Evolutionary conservation across 2,329 filamentous ascomycete genomes (phyloP).

Genomic region (Blastomyces parvus): DNA sequence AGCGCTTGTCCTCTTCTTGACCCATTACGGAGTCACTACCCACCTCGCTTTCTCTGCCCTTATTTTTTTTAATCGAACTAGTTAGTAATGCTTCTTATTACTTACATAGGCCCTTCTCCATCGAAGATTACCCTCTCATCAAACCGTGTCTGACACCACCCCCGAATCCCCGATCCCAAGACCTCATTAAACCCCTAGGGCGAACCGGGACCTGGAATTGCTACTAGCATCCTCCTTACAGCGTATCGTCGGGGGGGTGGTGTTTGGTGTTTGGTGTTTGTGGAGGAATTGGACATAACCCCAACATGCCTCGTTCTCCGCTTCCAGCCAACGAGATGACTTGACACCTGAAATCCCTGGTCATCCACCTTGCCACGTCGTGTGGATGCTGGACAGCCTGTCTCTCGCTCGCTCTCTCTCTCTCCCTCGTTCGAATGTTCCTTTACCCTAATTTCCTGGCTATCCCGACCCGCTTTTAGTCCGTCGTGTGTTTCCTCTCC

Average conservation of each 20-base stretch:
- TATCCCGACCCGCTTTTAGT: constrained; percentile 2
- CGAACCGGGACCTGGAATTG: not conserved
- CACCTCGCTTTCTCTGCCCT: not conserved
- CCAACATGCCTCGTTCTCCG: constrained; percentile 21
- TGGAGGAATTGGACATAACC: constrained; percentile 6
- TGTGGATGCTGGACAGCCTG: constrained; percentile 4
- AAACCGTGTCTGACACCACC: not conserved
- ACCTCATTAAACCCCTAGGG: constrained; percentile 2
- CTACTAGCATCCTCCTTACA: not conserved
- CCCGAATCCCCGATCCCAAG: not conserved
- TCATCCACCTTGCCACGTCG: constrained; percentile 6
- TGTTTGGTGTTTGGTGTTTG: not conserved
- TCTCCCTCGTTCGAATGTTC: not conserved
- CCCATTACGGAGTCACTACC: too few relatives aligned
- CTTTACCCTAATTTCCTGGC: not conserved
- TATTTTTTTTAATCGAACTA: not conserved
- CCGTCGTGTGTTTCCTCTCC: constrained; percentile 9
- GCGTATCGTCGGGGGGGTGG: not conserved
- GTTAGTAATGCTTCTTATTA: not conserved
- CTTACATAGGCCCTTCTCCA: not conserved
- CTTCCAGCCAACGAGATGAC: constrained; percentile 7
- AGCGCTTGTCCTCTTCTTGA: not conserved
- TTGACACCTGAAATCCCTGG: constrained; percentile 8
- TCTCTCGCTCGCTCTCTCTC: not conserved
- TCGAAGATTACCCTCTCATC: not conserved